Evolutionary conservation across 1,139 yeast genomes (phyloP), one percentile per base, ranked within the genome.

Genomic region (Trichomonascaceae sp.): DNA sequence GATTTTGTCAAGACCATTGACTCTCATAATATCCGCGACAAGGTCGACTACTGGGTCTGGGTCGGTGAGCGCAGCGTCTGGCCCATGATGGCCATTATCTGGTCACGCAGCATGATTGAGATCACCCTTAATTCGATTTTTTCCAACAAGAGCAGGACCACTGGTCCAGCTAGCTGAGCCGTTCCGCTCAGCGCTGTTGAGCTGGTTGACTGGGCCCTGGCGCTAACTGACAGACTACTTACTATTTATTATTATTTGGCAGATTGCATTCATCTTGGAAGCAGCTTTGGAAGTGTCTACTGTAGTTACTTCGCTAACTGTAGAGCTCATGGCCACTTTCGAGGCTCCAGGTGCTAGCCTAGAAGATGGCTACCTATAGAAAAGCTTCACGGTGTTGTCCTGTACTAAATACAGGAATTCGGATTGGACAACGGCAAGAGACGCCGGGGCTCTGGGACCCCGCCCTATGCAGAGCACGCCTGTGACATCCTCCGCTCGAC

Each of bases 11-110:
- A 80, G 41, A 74, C 79, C 1, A 75, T 80, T 47, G 93, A 85
- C 45, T 75, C 82, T 5, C 81, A 82, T 42, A 64, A 71, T 39
- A 60, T 71, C 11, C 51, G 60, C 36, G 71, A 75, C 38, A 85
- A 82, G 51, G 78, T 85, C 20, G 81, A 85, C 2, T 84, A 84
- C 50, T 87, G 97, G 93, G 74, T 85, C 2, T 61, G 70, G 35
- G 85, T 87, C 23, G 99, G 99, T 3, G 97, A 87, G 54, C 66
- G 80, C 43, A 79, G 93, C 32, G 85, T 87, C 0, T 89, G 98
- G 98, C 94, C 95, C 1, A 71, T 82, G 40, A 67, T 84, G 43
- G 84, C 96, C 0, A 62, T 87, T 30, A 63, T 92, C 29, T 77
- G 87, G 74, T 80, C 94, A 0, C 64, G 99, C 36, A 82, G 96